Evolutionary conservation across 192 early-diverging fungal species (phyloP), one percentile per base, ranked within the genome.

Genomic region (Coemansia sp.): DNA sequence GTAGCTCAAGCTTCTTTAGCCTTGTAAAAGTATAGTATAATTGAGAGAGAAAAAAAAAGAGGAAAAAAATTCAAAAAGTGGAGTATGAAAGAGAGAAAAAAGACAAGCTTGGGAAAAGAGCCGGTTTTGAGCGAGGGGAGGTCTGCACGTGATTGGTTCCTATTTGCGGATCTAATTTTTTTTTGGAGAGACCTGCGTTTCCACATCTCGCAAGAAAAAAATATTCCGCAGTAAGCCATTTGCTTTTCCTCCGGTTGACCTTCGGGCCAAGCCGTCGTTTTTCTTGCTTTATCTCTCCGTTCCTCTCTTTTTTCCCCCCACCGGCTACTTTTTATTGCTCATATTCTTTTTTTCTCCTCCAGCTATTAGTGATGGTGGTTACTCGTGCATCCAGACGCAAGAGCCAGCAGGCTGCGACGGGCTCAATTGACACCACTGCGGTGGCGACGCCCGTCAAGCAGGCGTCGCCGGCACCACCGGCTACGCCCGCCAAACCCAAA

Each of bases 71-170:
- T 8, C 32, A 22, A 21, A 50, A 21, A 47, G 11, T 10, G n/a
- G 27, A 27, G 15, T 4, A 39, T 41, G 28, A 49, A n/a, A 23
- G 20, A 25, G n/a, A 56, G 12, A 46, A 46, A 14, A 2, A 1
- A n/a, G n/a, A n/a, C n/a, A n/a, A n/a, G n/a, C n/a, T n/a, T n/a
- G 2, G 11, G 15, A 36, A 36, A 36, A 12, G 15, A 39, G 19
- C n/a, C 2, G n/a, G 36, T 15, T 39, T 39, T 39, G 36, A 39
- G n/a, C n/a, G n/a, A n/a, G n/a, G n/a, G n/a, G n/a, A n/a, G n/a
- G n/a, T n/a, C n/a, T 52, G 20, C 50, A 52, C 50, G 50, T 52
- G 50, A 36, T 46, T 46, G 23, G 44, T 17, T 14, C 44, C 26
- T 3, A 39, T 39, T 4, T 4, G 36, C 19, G 36, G n/a, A 39